Evolutionary conservation across 345 rosid species (phyloP).

Genomic region (Eutrema japonicum): DNA sequence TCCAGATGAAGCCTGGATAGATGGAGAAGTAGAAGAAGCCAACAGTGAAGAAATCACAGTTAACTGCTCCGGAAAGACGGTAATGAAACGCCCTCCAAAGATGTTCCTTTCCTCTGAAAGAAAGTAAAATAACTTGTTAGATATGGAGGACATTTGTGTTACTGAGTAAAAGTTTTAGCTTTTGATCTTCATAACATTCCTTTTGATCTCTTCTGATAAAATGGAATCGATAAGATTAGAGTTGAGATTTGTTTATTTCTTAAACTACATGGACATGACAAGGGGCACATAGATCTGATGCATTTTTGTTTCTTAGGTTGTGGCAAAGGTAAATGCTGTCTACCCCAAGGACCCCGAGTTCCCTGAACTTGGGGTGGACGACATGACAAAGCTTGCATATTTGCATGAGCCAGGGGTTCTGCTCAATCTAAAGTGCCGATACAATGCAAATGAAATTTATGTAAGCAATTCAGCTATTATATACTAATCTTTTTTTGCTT

Average conservation of each 20-base stretch:
- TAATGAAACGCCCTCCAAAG: conserved; percentile 18
- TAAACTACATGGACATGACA: conserved; percentile 11
- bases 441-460: conserved; percentile 82
- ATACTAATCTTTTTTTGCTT: too few relatives aligned
- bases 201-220: neutral
- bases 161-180: neutral
- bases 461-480: conserved; percentile 53
- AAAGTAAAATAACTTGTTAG: neutral
- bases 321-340: conserved; percentile 60
- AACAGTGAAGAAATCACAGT: conserved; percentile 61
- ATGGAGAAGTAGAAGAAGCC: conserved; percentile 78
- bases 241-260: conserved; percentile 15
- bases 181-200: neutral
- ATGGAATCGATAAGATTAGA: neutral
- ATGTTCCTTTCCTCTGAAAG: neutral
- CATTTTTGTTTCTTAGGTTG: conserved; percentile 55
- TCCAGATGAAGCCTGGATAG: conserved; percentile 81
- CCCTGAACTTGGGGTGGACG: conserved; percentile 89
- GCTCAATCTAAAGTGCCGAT: conserved; percentile 78
- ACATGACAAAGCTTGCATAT: conserved; percentile 96
- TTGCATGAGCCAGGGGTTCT: conserved; percentile 97
- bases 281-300: conserved; percentile 5
- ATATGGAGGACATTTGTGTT: too few relatives aligned
- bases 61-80: conserved; percentile 71
- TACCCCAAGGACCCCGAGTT: conserved; percentile 87